These are phyloP conservation scores for Aspergillus nidulans DNA, from an alignment of 495 filamentous ascomycete species.

Conservation along the genomic window DNA sequence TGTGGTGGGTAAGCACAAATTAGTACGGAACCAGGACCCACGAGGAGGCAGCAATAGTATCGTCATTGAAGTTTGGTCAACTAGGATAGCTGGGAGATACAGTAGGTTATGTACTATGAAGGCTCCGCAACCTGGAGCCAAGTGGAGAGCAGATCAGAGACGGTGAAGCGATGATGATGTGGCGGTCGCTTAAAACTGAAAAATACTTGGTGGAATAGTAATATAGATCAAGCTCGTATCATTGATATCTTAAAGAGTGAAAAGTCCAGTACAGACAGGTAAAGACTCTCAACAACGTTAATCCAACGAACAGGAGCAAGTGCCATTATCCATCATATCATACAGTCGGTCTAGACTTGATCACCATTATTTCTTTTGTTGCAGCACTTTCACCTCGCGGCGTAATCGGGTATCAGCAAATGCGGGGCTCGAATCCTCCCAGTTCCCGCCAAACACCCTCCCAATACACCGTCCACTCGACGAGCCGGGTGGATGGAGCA, in stretches of 20 bases:
- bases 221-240: not conserved
- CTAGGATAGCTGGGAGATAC: not conserved
- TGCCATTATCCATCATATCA: conserved; percentile 10
- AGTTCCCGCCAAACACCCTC: conserved; percentile 5
- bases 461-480: conserved; percentile 5
- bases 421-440: conserved; percentile 15
- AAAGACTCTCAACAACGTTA: conserved; percentile 3
- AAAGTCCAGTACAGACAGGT: conserved; percentile 3
- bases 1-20: not conserved
- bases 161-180: not conserved
- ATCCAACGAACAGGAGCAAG: conserved; percentile 12
- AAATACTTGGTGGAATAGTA: not conserved
- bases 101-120: not conserved
- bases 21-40: not conserved
- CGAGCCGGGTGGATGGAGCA: not conserved
- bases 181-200: not conserved
- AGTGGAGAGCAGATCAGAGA: not conserved
- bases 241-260: conserved; percentile 7
- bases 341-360: conserved; percentile 2
- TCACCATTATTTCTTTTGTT: conserved; percentile 1
- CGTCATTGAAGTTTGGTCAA: not conserved
- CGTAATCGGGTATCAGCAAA: conserved; percentile 22
- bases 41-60: not conserved
- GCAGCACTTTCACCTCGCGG: not conserved
- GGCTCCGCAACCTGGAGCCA: not conserved